A percentile compares a stretch with the other conserved stretches of the same genome.
phyloP scores from a whole-genome alignment of 768 basidiomycete genomes.

The Russula olivacea region DNA sequence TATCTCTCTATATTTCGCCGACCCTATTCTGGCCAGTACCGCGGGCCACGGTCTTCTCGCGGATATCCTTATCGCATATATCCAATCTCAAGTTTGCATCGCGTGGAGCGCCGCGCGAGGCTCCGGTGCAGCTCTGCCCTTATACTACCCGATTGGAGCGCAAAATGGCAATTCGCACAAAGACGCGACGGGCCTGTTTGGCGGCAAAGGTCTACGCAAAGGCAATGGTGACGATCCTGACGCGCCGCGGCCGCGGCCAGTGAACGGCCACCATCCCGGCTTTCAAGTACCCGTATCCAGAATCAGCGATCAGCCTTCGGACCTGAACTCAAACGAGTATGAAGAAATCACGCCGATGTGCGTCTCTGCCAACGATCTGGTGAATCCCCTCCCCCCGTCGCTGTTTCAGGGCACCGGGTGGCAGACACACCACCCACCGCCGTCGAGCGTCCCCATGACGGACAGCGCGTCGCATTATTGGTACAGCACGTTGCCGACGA shows the following conservation, averaged over 20 bases:
- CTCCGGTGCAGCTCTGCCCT: slow-evolving; percentile 18
- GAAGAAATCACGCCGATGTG: slow-evolving; percentile 90
- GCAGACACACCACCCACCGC: slow-evolving; percentile 66
- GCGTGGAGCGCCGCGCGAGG: slow-evolving; percentile 64
- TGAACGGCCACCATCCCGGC: slow-evolving; percentile 26
- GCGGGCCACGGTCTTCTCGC: slow-evolving; percentile 79
- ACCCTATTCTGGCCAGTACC: slow-evolving; percentile 75
- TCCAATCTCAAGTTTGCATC: slow-evolving; percentile 83
- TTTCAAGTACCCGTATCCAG: slow-evolving; percentile 64
- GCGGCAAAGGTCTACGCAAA: slow-evolving; percentile 78
- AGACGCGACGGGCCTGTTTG: slow-evolving; percentile 64
- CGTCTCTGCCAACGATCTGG: slow-evolving; percentile 93
- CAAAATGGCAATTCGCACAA: slow-evolving; percentile 36
- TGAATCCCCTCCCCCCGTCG: slow-evolving; percentile 93
- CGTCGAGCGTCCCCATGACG: slow-evolving; percentile 37
- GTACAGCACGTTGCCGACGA: slow-evolving; percentile 82
- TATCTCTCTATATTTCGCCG: slow-evolving; percentile 67
- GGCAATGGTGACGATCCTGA: slow-evolving; percentile 35
- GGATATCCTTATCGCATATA: slow-evolving; percentile 88
- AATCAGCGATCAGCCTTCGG: slow-evolving; percentile 58
- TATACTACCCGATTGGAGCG: slow-evolving; percentile 22
- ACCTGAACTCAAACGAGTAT: slow-evolving; percentile 43
- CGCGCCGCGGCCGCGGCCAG: slow-evolving; percentile 21
- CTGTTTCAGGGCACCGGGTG: slow-evolving; percentile 94
- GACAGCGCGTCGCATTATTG: slow-evolving; percentile 80